Conservation (phyloP, 208 protist genomes). For the Leishmania gerbilli region DNA sequence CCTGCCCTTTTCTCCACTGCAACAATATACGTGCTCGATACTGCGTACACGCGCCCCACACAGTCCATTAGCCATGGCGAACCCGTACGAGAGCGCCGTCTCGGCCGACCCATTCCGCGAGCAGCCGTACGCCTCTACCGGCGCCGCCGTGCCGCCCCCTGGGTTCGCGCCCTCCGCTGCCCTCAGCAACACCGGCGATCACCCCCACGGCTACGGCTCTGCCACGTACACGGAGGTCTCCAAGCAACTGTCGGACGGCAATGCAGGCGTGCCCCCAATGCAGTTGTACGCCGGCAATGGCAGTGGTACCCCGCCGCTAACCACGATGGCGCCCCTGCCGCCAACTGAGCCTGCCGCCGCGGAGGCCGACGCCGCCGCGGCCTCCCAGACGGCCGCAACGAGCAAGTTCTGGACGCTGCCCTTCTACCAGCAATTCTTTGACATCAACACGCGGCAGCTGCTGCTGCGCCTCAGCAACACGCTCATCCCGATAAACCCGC, state of each 20-base stretch:
- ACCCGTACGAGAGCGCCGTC: slow-evolving; percentile 52
- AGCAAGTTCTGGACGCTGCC: slow-evolving; percentile 81
- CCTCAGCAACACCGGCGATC: neutral
- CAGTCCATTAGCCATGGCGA: slow-evolving; percentile 41
- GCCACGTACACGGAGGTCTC: slow-evolving; percentile 15
- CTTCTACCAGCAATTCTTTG: slow-evolving; percentile 93
- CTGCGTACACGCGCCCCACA: neutral
- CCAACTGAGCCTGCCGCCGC: slow-evolving; percentile 11
- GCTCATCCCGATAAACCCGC: slow-evolving; percentile 68
- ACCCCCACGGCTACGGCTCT: slow-evolving; percentile 17
- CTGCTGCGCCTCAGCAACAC: slow-evolving; percentile 72
- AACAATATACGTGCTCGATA: neutral
- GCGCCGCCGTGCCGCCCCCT: slow-evolving; percentile 8
- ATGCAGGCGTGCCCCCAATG: slow-evolving; percentile 9
- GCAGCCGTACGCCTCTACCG: slow-evolving; percentile 10
- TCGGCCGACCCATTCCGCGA: slow-evolving; percentile 62
- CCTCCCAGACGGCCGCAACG: slow-evolving; percentile 18
- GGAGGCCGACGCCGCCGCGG: neutral
- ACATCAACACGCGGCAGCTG: slow-evolving; percentile 86
- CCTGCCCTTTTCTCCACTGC: neutral
- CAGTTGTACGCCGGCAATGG: slow-evolving; percentile 19
- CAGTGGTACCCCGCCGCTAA: neutral
- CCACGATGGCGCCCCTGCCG: neutral
- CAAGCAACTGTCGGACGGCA: slow-evolving; percentile 4
- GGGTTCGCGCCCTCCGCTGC: neutral